phyloP scores from a whole-genome alignment of 1,139 yeast genomes.

The Yamadazyma oceani region DNA sequence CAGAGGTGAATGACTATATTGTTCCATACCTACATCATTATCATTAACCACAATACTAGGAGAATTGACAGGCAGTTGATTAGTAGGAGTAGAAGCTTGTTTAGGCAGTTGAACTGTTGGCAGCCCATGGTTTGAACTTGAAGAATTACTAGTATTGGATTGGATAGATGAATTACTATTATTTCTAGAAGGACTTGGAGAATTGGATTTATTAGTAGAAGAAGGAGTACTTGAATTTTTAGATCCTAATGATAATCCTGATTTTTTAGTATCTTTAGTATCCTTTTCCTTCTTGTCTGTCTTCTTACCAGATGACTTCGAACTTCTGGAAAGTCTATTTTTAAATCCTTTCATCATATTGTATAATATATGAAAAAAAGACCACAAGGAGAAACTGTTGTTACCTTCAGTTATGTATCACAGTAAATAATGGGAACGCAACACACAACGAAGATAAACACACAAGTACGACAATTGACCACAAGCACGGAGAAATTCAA shows the following conservation, averaged over 20 bases:
- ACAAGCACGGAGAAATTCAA: too few species aligned
- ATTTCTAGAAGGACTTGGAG: constrained; percentile 34
- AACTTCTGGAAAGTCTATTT: constrained; percentile 47
- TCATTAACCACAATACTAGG: constrained; percentile 21
- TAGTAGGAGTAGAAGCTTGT: constrained; percentile 9
- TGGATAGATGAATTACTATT: constrained; percentile 32
- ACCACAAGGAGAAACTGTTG: background rate
- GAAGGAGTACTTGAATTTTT: constrained; percentile 14
- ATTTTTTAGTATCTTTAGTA: constrained; percentile 16
- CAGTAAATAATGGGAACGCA: too few species aligned
- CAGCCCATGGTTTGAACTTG: constrained; percentile 12
- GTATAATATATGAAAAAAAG: too few species aligned
- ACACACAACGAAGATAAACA: too few species aligned
- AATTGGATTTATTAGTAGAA: constrained; percentile 23
- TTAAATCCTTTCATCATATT: constrained; percentile 55
- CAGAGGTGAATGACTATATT: constrained; percentile 29
- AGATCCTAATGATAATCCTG: constrained; percentile 12
- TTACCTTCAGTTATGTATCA: too few species aligned
- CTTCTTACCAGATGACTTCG: constrained; percentile 38
- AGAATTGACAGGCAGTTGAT: constrained; percentile 12
- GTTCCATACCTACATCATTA: constrained; percentile 26
- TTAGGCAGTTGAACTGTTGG: constrained; percentile 17
- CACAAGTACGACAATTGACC: too few species aligned
- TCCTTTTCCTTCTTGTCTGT: constrained; percentile 28
- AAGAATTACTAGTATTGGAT: constrained; percentile 19